Conservation (phyloP, 176 grass and related monocot species). For the Avena insularis region DNA sequence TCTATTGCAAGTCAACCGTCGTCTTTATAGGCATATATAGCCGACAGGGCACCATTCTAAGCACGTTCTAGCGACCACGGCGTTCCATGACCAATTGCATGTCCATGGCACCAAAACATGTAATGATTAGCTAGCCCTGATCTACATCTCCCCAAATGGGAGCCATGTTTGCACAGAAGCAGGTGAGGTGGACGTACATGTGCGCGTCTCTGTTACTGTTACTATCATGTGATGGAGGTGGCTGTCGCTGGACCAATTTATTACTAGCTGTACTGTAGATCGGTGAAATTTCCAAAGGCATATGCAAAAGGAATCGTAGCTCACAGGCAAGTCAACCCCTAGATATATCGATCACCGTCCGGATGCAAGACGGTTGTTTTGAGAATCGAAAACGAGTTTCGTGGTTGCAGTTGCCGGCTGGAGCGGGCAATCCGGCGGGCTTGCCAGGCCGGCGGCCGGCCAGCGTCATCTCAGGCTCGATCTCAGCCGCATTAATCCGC, state of each 20-base stretch:
- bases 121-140: background rate
- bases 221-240: background rate
- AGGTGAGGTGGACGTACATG: background rate
- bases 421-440: conserved; percentile 34
- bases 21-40: conserved; percentile 17
- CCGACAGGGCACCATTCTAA: conserved; percentile 36
- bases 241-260: no score
- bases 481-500: conserved; percentile 38
- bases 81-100: conserved; percentile 3
- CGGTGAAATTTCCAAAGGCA: no score
- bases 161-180: conserved; percentile 14
- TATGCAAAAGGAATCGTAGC: background rate
- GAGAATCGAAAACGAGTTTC: background rate
- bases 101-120: background rate
- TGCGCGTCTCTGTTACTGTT: conserved; percentile 5
- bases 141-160: background rate
- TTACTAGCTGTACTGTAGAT: no score
- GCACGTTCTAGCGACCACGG: conserved; percentile 11
- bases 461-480: background rate
- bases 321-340: background rate
- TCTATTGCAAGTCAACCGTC: conserved; percentile 40
- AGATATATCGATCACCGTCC: background rate
- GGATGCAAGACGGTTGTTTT: background rate
- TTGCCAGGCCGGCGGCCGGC: background rate
- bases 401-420: background rate